Conservation (phyloP, 805 yeast genomes). For the Candida cerambycidarum region DNA sequence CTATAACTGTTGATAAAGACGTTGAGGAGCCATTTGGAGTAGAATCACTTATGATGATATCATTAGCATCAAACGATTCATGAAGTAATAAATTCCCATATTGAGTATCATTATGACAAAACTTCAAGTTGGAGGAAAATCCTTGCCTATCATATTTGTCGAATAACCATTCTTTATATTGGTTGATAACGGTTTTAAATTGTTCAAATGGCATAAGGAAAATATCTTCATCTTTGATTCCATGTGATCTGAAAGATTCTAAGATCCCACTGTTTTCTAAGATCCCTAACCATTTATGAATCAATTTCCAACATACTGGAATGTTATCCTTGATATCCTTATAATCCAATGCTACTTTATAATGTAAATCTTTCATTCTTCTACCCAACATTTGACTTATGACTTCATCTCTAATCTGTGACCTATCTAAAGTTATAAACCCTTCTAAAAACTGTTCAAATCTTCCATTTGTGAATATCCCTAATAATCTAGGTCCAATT, state of each 20-base stretch:
- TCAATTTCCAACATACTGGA: conserved; percentile 67
- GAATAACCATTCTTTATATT: conserved; percentile 65
- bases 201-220: conserved; percentile 48
- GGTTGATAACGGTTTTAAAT: conserved; percentile 48
- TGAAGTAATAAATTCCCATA: conserved; percentile 85
- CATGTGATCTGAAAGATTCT: conserved; percentile 26
- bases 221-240: conserved; percentile 32
- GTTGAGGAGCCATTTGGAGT: conserved; percentile 7
- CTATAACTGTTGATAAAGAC: conserved; percentile 17
- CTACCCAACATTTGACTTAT: conserved; percentile 84
- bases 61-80: conserved; percentile 51
- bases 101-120: conserved; percentile 96
- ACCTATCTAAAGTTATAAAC: conserved; percentile 71
- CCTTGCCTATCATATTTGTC: conserved; percentile 44
- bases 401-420: conserved; percentile 71
- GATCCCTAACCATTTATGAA: conserved; percentile 67
- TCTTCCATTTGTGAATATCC: conserved; percentile 89
- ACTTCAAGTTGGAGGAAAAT: conserved; percentile 56
- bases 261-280: conserved; percentile 45
- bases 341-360: conserved; percentile 63
- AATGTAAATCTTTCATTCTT: conserved; percentile 94
- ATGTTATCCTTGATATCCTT: conserved; percentile 54
- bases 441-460: conserved; percentile 90
- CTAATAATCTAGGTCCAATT: conserved; percentile 87
- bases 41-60: conserved; percentile 23